Percentiles rank a stretch among this genome's conserved stretches.
phyloP scores from a whole-genome alignment of 371 early-diverging fungal genomes.

The Chytridiales sp. region DNA sequence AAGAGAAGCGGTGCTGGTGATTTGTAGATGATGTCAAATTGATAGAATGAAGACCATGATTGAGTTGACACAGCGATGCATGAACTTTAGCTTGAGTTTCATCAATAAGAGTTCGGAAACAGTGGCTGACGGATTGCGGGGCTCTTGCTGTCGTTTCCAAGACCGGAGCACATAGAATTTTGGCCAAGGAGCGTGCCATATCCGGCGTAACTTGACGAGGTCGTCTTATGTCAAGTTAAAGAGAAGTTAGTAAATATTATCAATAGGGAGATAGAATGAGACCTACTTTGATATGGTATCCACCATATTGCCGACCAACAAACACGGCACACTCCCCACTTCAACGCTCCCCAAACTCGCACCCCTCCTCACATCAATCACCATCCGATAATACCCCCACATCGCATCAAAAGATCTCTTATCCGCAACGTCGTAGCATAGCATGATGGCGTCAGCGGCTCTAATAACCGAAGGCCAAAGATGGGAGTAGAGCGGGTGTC shows the following conservation, averaged over 20 bases:
- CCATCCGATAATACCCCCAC: slow-evolving; percentile 28
- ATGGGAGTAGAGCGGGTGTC: slow-evolving; percentile 27
- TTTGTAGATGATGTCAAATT: background rate
- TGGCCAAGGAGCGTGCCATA: slow-evolving; percentile 30
- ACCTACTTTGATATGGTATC: slow-evolving; percentile 29
- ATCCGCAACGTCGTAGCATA: slow-evolving; percentile 38
- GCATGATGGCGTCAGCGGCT: slow-evolving; percentile 40
- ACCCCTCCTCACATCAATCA: slow-evolving; percentile 20
- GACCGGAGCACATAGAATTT: slow-evolving; percentile 26
- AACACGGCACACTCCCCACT: slow-evolving; percentile 28
- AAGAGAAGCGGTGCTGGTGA: background rate
- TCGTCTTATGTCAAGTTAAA: too few species aligned
- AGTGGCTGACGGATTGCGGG: slow-evolving; percentile 32
- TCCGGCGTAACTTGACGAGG: slow-evolving; percentile 28
- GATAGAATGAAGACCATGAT: too few species aligned
- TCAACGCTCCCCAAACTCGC: too few species aligned
- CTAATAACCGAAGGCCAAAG: slow-evolving; percentile 31
- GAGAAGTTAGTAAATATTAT: too few species aligned
- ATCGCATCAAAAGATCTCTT: slow-evolving; percentile 27
- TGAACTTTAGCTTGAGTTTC: slow-evolving; percentile 14
- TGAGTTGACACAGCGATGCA: too few species aligned
- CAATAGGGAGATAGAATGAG: too few species aligned
- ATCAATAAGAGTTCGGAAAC: slow-evolving; percentile 27
- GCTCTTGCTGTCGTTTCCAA: slow-evolving; percentile 39
- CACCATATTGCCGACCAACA: slow-evolving; percentile 43